Conservation (phyloP, 441 rosid genomes). For the Populus hybrid region DNA sequence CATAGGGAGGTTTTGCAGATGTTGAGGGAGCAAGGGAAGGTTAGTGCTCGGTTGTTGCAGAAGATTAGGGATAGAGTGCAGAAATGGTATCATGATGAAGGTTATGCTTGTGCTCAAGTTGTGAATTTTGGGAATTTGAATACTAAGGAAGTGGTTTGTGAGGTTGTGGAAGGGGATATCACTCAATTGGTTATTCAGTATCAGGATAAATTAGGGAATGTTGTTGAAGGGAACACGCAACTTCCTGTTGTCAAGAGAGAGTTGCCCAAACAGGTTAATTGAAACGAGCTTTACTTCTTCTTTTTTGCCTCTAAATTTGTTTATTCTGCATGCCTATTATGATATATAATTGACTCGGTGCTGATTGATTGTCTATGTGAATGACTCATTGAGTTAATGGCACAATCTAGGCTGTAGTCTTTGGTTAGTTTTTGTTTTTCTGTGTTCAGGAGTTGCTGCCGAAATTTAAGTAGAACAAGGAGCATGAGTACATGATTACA, state of each 20-base stretch:
- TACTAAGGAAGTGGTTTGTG: constrained; percentile 81
- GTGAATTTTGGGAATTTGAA: constrained; percentile 96
- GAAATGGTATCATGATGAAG: constrained; percentile 94
- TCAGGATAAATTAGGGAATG: constrained; percentile 94
- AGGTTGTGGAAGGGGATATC: constrained; percentile 95
- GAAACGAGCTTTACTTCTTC: not conserved
- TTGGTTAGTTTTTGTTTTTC: not conserved
- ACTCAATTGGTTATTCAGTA: constrained; percentile 81
- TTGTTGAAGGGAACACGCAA: constrained; percentile 92
- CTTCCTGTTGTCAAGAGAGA: constrained; percentile 78
- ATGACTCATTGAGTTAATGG: not conserved
- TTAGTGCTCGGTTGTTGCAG: constrained; percentile 88
- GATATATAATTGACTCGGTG: not conserved
- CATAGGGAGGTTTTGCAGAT: constrained; percentile 67
- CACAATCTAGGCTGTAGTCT: not conserved
- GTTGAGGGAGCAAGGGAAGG: constrained; percentile 74
- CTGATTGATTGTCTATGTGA: not conserved
- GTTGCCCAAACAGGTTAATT: constrained; percentile 73
- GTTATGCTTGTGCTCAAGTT: constrained; percentile 95
- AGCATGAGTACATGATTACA: not conserved
- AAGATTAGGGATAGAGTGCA: constrained; percentile 90
- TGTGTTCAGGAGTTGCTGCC: not conserved
- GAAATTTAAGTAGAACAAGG: not conserved
- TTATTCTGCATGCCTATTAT: constrained; percentile 1
- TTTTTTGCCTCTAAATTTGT: not conserved